Evolutionary conservation across 78 protist species (phyloP).

Genomic region (Dictyostelium firmibasis): DNA sequence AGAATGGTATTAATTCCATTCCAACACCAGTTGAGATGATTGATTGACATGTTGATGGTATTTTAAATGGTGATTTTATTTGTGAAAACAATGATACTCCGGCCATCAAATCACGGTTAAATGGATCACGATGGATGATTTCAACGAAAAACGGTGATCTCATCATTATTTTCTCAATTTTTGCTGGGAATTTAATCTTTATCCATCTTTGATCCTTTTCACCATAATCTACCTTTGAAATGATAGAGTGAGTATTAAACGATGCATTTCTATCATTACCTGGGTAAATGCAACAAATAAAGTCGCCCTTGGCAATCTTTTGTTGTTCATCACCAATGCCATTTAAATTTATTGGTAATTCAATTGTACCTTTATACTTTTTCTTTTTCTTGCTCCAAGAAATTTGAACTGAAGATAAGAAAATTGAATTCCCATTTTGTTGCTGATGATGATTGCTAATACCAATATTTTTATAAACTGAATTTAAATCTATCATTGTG

Average conservation of each 20-base stretch:
- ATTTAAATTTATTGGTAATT: background rate
- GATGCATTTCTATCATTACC: constrained; percentile 10
- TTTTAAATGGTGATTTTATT: background rate
- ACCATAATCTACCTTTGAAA: constrained; percentile 13
- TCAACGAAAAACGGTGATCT: constrained; percentile 29
- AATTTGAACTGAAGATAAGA: background rate
- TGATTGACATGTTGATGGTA: background rate
- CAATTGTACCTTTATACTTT: constrained; percentile 65
- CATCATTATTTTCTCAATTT: constrained; percentile 19
- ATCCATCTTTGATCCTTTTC: background rate
- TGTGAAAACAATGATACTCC: constrained; percentile 8
- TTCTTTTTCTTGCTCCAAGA: constrained; percentile 69
- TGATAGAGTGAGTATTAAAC: constrained; percentile 17
- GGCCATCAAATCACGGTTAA: background rate
- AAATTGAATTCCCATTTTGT: constrained; percentile 3
- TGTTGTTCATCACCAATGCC: background rate
- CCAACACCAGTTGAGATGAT: background rate
- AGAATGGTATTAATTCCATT: background rate
- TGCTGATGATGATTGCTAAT: background rate
- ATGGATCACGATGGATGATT: constrained; percentile 38
- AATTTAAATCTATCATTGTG: constrained; percentile 25
- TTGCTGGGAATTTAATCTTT: constrained; percentile 6
- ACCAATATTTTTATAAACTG: constrained; percentile 4
- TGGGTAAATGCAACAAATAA: constrained; percentile 16
- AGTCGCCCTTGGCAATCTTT: constrained; percentile 11